Conservation (phyloP, 352 stramenopile genomes). For the Phytophthora syringae region DNA sequence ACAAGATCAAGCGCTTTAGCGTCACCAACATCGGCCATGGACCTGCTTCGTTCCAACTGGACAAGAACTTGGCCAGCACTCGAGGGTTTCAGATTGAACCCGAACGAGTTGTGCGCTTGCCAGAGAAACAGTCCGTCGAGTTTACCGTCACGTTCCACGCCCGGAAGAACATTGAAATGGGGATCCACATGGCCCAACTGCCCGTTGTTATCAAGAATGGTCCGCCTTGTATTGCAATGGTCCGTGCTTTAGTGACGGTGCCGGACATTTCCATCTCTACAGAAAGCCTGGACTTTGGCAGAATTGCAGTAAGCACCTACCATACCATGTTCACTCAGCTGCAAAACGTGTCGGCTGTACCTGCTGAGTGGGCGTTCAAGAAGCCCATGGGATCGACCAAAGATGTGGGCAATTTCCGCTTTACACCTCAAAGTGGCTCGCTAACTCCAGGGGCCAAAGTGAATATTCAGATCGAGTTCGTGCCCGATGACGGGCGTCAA, state of each 20-base stretch:
- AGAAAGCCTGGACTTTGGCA: slow-evolving; percentile 92
- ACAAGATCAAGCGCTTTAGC: slow-evolving; percentile 92
- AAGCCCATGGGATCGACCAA: slow-evolving; percentile 84
- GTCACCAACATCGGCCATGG: slow-evolving; percentile 92
- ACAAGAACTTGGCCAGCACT: slow-evolving; percentile 91
- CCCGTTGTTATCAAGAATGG: slow-evolving; percentile 92
- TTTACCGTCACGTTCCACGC: slow-evolving; percentile 93
- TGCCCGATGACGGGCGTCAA: slow-evolving; percentile 80
- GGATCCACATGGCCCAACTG: slow-evolving; percentile 79
- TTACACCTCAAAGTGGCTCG: slow-evolving; percentile 75
- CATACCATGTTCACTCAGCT: slow-evolving; percentile 92
- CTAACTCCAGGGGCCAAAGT: slow-evolving; percentile 77
- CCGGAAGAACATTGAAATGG: slow-evolving; percentile 85
- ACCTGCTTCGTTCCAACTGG: slow-evolving; percentile 89
- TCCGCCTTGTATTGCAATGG: slow-evolving; percentile 82
- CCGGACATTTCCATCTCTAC: slow-evolving; percentile 88
- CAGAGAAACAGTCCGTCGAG: slow-evolving; percentile 88
- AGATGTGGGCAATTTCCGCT: slow-evolving; percentile 84
- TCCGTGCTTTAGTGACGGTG: slow-evolving; percentile 91
- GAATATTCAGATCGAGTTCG: slow-evolving; percentile 93
- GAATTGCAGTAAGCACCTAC: slow-evolving; percentile 87
- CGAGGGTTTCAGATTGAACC: slow-evolving; percentile 93
- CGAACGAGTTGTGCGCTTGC: slow-evolving; percentile 92
- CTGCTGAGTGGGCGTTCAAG: slow-evolving; percentile 92
- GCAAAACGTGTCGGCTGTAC: slow-evolving; percentile 90